Evolutionary conservation across 495 filamentous ascomycete genomes (phyloP).

Genomic region (Delitschia confertaspora): DNA sequence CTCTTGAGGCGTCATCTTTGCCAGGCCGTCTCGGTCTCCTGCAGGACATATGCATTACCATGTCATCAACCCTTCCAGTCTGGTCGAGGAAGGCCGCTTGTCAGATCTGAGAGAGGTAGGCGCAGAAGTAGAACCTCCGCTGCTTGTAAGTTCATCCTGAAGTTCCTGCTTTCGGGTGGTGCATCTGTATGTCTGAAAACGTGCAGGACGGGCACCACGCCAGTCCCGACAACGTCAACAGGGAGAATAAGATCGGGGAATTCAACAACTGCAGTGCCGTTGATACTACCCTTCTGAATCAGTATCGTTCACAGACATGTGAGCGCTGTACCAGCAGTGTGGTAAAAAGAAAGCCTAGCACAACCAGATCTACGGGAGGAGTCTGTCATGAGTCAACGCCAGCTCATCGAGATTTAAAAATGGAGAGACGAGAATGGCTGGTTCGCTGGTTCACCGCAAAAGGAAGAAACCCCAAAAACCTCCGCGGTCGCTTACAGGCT

Average conservation of each 20-base stretch:
- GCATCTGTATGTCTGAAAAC: conserved; percentile 8
- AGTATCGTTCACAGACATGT: too few species aligned
- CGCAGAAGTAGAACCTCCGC: background rate
- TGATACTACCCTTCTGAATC: too few species aligned
- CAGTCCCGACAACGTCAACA: background rate
- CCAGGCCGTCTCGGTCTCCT: conserved; percentile 8
- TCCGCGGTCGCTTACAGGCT: conserved; percentile 13
- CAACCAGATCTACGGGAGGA: background rate
- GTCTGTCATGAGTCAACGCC: background rate
- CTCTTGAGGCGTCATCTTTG: conserved; percentile 6
- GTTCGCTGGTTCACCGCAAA: background rate
- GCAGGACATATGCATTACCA: conserved; percentile 6
- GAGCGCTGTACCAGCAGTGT: too few species aligned
- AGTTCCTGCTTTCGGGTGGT: background rate
- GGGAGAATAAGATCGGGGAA: too few species aligned
- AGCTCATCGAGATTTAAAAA: background rate
- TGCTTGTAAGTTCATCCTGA: too few species aligned
- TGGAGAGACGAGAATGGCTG: background rate
- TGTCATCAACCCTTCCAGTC: background rate
- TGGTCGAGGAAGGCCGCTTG: background rate
- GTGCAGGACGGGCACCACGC: background rate
- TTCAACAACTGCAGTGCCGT: too few species aligned
- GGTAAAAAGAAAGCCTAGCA: too few species aligned
- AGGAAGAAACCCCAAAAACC: background rate
- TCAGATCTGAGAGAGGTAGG: background rate